Conservation (phyloP, 306 rosid genomes). For the Medicago arabica region DNA sequence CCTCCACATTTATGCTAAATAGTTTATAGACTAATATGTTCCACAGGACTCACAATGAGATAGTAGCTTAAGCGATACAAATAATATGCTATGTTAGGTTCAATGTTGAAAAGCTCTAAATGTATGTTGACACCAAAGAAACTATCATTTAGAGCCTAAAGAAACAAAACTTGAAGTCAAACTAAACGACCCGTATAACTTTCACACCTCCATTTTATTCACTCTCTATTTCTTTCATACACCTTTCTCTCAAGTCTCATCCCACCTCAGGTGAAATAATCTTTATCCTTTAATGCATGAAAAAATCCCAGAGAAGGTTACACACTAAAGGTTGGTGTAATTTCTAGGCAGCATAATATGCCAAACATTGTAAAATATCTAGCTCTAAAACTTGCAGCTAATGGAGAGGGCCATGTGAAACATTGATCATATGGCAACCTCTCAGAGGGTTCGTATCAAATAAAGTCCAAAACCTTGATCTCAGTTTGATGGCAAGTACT, state of each 20-base stretch:
- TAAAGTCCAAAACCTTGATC: background rate
- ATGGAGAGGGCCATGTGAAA: no score
- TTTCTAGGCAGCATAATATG: background rate
- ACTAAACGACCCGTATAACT: background rate
- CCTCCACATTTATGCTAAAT: background rate
- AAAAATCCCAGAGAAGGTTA: slow-evolving; percentile 55
- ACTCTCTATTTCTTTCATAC: background rate
- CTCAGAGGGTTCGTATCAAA: slow-evolving; percentile 2
- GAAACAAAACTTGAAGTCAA: background rate
- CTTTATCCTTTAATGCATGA: slow-evolving; percentile 50
- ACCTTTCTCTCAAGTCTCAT: background rate
- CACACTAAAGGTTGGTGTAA: background rate
- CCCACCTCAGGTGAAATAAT: background rate
- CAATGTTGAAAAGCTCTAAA: background rate
- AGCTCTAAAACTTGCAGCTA: background rate
- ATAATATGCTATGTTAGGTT: background rate
- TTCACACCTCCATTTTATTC: background rate
- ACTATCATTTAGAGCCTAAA: background rate
- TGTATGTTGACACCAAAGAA: background rate
- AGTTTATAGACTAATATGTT: background rate
- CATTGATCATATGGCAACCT: no score
- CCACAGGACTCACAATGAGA: background rate
- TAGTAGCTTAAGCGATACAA: background rate
- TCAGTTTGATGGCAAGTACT: slow-evolving; percentile 2
- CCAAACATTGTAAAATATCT: background rate